A percentile compares a stretch with the other conserved stretches of the same genome.
Evolutionary conservation across 1,284 basidiomycete species (phyloP).

Genomic region (Pseudozyma thailandica): DNA sequence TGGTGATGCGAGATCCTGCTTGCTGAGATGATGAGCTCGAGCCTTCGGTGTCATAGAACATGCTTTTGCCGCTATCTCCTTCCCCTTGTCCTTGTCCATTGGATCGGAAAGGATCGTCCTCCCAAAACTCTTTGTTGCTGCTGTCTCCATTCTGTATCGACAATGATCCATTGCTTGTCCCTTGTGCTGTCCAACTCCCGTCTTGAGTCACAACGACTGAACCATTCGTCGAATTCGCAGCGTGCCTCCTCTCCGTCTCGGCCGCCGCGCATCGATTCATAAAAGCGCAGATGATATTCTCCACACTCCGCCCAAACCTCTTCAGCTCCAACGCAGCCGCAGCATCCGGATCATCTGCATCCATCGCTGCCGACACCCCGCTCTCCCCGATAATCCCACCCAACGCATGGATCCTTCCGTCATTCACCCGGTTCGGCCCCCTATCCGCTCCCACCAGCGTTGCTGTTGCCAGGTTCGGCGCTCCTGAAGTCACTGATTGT

Average conservation of each 20-base stretch:
- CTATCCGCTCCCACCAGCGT: slow-evolving; percentile 22
- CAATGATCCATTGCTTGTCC: not conserved
- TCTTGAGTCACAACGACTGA: too few relatives aligned
- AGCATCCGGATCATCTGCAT: slow-evolving; percentile 55
- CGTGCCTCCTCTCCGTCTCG: slow-evolving; percentile 11
- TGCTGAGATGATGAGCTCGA: too few relatives aligned
- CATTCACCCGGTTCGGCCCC: slow-evolving; percentile 53
- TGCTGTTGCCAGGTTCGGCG: slow-evolving; percentile 9
- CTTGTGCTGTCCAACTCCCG: not conserved
- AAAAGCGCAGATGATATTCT: slow-evolving; percentile 65
- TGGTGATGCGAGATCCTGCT: slow-evolving; percentile 1
- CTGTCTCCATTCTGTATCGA: slow-evolving; percentile 3
- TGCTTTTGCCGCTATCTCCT: slow-evolving; percentile 2
- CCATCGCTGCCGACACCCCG: slow-evolving; percentile 46
- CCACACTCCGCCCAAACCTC: slow-evolving; percentile 55
- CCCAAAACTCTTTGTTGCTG: not conserved
- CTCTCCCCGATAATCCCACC: slow-evolving; percentile 54
- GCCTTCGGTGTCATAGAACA: slow-evolving; percentile 2
- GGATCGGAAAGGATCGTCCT: slow-evolving; percentile 25
- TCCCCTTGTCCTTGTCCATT: slow-evolving; percentile 11
- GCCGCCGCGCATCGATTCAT: slow-evolving; percentile 51
- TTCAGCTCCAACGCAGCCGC: slow-evolving; percentile 58
- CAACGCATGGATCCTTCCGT: slow-evolving; percentile 46
- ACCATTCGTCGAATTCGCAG: not conserved
- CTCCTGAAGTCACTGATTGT: slow-evolving; percentile 7